phyloP scores from a whole-genome alignment of 2,329 filamentous ascomycete species.

The Neurospora sp. region DNA sequence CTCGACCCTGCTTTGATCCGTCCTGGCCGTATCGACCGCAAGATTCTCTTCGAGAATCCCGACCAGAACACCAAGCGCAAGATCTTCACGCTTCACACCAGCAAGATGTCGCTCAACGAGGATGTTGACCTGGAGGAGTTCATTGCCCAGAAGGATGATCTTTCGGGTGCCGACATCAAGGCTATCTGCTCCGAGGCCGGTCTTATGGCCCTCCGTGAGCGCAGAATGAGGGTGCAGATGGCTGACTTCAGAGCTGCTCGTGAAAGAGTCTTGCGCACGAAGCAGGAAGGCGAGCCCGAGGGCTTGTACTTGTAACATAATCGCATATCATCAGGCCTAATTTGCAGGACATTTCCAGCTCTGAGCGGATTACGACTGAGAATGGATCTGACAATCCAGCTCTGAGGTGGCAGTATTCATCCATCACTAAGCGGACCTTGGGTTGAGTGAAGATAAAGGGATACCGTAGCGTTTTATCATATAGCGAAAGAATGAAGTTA shows the following conservation, averaged over 20 bases:
- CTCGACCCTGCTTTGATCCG: conserved; percentile 93
- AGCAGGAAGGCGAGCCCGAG: conserved; percentile 97
- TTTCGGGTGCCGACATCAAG: conserved; percentile 96
- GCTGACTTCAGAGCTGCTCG: conserved; percentile 88
- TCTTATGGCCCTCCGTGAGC: conserved; percentile 84
- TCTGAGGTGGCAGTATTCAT: not conserved
- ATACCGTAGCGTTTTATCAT: not conserved
- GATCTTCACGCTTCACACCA: conserved; percentile 96
- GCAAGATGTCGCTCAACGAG: conserved; percentile 93
- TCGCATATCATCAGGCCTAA: conserved; percentile 8
- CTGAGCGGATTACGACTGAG: not conserved
- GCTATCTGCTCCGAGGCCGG: conserved; percentile 97
- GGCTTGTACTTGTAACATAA: conserved; percentile 83
- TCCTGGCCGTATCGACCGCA: conserved; percentile 94
- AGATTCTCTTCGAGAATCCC: conserved; percentile 68
- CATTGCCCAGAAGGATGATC: conserved; percentile 95
- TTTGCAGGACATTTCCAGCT: not conserved
- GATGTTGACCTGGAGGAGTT: conserved; percentile 99
- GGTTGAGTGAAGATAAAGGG: not conserved
- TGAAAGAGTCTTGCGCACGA: conserved; percentile 93
- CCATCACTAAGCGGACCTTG: not conserved
- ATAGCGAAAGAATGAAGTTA: not conserved
- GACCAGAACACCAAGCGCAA: conserved; percentile 89
- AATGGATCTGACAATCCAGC: not conserved
- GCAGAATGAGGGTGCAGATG: conserved; percentile 98